Evolutionary conservation across 148 eudicot species (phyloP), one percentile per base, ranked within the genome.

Genomic region (Vaccinium myrtillus): DNA sequence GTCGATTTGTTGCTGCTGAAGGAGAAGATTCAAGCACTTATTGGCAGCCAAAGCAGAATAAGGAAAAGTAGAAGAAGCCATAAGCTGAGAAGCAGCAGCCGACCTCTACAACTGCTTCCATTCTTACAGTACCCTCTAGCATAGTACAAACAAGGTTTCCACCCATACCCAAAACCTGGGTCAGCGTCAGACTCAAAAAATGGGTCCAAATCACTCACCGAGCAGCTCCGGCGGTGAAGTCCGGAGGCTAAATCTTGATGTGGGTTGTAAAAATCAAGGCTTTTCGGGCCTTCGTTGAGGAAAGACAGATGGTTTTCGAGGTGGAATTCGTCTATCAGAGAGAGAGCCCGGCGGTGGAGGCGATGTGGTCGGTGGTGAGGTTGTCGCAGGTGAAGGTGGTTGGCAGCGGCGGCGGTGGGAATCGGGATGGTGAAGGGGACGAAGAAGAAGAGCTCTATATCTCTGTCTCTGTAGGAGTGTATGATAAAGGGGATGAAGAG

Each of bases 61-160:
- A 63, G 96, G 92, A 79, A 87, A 88, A 25, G 84, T 83, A 50
- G 85, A 70, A 5, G 92, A 87, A 27, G 91, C 95, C 92, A 91
- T 85, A 25, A 87, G 86, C 65, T 88, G 92, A 61, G 90, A 87
- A 53, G 92, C 92, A 67, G 91, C 90, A 25, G 90, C 84, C 18
- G 91, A 75, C 83, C 93, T 78, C 93, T 87, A 84, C 99, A 93
- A 49, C 88, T 89, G 1, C 88, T 87, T 36, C 99, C 99, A 65
- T 96, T 96, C 89, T 96, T 96, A 69, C 99, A 96, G 75, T 86
- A 96, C n/a, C 99, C 99, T 88, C 92, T 93, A 5, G 98, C 97
- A 77, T 87, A 96, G 81, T 94, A 96, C 0, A 94, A 74, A 27
- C 99, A 96, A 1, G 98, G 97, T 61, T 91, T 96, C 97, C 96